Base-by-base conservation (phyloP, 176 grass and related monocot genomes). In the Oryza longistaminata region DNA sequence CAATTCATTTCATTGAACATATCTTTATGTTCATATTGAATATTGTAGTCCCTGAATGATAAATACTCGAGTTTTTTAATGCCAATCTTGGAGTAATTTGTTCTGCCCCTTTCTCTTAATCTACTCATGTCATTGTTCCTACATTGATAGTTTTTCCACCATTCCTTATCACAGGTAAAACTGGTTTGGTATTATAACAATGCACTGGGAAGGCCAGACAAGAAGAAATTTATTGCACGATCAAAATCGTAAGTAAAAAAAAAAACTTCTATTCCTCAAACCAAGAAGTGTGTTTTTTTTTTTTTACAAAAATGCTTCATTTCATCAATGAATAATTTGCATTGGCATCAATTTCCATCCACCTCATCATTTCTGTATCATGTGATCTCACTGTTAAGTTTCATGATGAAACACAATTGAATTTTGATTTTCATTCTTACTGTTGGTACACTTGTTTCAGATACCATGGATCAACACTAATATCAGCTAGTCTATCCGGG, bases 121-220 rank as follows among this genome's bases (percentile, higher is more conserved):
- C 1, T 73, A 37, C 21, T 79, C 22, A 55, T 70, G 27, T 0
- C 64, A 66, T 21, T 70, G 42, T 64, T 78, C 55, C 29, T 11
- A 73, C 14, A 62, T 8, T 64, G 71, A 60, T 19, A 37, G 64
- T 65, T 2, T 39, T 74, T 39, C 33, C 40, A 5, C 42, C 70
- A 46, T 46, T 73, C 39, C 11, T 77, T 76, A 11, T 74, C 58
- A 12, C 80, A 98, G 96, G 96, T 99, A 49, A 99, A 99, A 88
- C 88, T 99, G 50, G 93, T 98, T 64, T 98, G 96, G 96, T 98
- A 98, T 81, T 98, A 95, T 89, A 95, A 98, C 81, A 98, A 98
- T 69, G 96, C 96, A 86, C 55, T 98, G 81, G 96, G 96, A 68
- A 94, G 93, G 77, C 91, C 93, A 76, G 86, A 99, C 44, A 99